A percentile compares a stretch with the other conserved stretches of the same genome.
phyloP scores from a whole-genome alignment of 768 basidiomycete species.

The Hypholoma sublateritium region DNA sequence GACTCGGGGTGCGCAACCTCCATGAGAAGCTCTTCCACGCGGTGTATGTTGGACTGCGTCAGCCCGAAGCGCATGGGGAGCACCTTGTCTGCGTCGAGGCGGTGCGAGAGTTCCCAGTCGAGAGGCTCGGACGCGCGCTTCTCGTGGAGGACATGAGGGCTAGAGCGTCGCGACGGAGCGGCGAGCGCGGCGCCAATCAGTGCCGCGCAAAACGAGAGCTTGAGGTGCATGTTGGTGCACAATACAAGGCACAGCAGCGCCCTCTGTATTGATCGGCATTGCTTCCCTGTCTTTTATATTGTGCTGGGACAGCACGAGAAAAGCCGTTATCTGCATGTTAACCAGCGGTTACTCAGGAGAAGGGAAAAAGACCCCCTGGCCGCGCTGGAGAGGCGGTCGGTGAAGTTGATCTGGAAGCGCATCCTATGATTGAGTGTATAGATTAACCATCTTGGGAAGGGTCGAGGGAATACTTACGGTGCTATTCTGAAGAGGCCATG shows the following conservation, averaged over 20 bases:
- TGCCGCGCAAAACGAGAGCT: conserved; percentile 13
- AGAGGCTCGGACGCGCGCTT: conserved; percentile 29
- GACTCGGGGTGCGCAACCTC: conserved; percentile 54
- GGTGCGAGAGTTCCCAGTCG: conserved; percentile 27
- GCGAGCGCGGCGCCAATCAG: conserved; percentile 21
- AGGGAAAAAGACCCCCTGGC: conserved; percentile 2
- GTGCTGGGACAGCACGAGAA: neutral
- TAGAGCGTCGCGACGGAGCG: conserved; percentile 23
- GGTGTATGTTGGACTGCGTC: conserved; percentile 44
- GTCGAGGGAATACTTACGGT: conserved; percentile 13
- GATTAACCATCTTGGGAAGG: conserved; percentile 10
- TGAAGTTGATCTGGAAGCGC: neutral
- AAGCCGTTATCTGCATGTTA: neutral
- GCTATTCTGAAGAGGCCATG: conserved; percentile 6
- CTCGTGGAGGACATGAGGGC: conserved; percentile 30
- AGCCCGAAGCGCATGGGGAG: conserved; percentile 53
- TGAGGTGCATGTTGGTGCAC: conserved; percentile 17
- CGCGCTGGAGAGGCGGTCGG: conserved; percentile 2
- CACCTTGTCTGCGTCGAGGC: conserved; percentile 26
- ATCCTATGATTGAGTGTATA: conserved; percentile 12
- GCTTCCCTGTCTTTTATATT: conserved; percentile 2
- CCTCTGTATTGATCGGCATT: neutral
- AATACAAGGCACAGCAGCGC: neutral
- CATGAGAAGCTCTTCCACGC: conserved; percentile 44
- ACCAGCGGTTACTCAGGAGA: neutral